These are phyloP conservation scores for Magnaporthiopsis incrustans DNA, from an alignment of 2,329 filamentous ascomycete genomes.

Conservation along the genomic window DNA sequence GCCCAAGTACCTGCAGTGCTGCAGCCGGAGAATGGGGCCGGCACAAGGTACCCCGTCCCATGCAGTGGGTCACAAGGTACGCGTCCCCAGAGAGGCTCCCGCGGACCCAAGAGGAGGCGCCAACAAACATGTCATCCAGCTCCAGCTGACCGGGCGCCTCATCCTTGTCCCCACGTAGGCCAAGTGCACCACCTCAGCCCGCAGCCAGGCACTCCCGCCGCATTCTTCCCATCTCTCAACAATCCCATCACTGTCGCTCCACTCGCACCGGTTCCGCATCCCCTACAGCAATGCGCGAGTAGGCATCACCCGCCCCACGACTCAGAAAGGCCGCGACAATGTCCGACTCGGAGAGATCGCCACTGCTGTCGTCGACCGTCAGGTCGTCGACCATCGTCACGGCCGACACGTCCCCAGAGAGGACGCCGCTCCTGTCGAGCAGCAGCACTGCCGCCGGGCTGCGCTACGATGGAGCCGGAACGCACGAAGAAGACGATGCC, in stretches of 20 bases:
- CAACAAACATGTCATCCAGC: too few species aligned
- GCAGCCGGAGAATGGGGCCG: too few species aligned
- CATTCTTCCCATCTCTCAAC: too few species aligned
- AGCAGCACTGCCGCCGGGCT: constrained; percentile 25
- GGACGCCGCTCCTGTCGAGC: constrained; percentile 44
- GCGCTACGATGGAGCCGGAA: constrained; percentile 22
- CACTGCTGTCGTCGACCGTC: constrained; percentile 30
- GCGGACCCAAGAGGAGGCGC: too few species aligned
- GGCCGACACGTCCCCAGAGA: constrained; percentile 27
- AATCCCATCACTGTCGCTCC: too few species aligned
- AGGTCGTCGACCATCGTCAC: constrained; percentile 16
- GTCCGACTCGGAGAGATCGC: constrained; percentile 36
- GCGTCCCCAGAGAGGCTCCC: neutral
- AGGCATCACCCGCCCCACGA: neutral
- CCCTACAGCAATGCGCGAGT: neutral
- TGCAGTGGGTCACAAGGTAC: neutral
- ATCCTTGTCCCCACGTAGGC: neutral
- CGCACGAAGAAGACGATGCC: constrained; percentile 14
- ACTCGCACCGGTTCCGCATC: too few species aligned
- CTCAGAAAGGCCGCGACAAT: constrained; percentile 20
- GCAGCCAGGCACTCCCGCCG: too few species aligned
- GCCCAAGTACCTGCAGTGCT: neutral
- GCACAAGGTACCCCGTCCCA: neutral
- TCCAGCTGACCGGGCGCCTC: too few species aligned
- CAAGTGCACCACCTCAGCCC: neutral